These are phyloP conservation scores for Fusarium torulosum DNA, from an alignment of 2,329 filamentous ascomycete species.

Conservation along the genomic window DNA sequence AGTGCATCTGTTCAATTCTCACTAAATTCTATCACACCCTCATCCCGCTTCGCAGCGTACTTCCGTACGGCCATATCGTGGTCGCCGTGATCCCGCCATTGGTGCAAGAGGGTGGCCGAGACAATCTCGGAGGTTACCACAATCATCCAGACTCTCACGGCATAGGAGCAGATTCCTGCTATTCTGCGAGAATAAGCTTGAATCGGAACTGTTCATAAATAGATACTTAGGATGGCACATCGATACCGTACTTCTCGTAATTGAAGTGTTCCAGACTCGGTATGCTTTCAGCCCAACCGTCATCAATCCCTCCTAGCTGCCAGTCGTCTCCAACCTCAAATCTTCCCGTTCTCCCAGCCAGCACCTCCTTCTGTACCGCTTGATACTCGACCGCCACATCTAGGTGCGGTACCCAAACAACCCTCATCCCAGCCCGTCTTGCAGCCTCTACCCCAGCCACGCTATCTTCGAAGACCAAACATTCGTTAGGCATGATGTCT, in stretches of 20 bases:
- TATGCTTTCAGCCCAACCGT: conserved; percentile 54
- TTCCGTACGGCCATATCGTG: background rate
- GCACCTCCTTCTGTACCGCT: conserved; percentile 28
- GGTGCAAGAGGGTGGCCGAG: background rate
- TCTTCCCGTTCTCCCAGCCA: conserved; percentile 38
- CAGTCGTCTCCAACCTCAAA: conserved; percentile 43
- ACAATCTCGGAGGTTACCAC: background rate
- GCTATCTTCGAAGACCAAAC: conserved; percentile 80
- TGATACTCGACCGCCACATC: conserved; percentile 9
- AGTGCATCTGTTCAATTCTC: background rate
- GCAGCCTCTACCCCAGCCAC: conserved; percentile 79
- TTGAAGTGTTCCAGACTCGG: conserved; percentile 53
- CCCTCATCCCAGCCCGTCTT: conserved; percentile 78
- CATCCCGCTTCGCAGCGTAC: background rate
- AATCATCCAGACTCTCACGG: background rate
- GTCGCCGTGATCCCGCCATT: background rate
- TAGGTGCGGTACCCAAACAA: conserved; percentile 65
- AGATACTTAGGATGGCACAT: background rate
- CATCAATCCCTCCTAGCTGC: conserved; percentile 50
- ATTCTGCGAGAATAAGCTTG: background rate
- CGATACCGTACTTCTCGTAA: conserved; percentile 50
- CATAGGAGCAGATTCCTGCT: background rate
- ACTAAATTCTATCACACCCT: background rate
- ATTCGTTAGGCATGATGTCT: conserved; percentile 71
- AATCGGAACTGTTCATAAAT: background rate